Base-by-base conservation (phyloP, 2,329 filamentous ascomycete species). In the Fusarium mangiferae region DNA sequence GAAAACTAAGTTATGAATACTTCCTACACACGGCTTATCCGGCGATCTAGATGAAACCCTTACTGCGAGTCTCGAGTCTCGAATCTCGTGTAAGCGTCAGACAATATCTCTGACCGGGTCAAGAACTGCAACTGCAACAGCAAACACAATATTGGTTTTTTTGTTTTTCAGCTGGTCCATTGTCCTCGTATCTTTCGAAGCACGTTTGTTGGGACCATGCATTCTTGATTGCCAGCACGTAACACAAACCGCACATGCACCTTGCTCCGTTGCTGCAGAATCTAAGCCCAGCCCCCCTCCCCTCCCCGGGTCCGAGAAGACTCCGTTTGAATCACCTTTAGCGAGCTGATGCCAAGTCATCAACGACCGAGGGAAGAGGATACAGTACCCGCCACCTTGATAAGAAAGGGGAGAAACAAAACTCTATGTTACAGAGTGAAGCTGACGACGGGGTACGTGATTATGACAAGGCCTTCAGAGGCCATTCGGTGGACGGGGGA, bases 1-100 rank as follows among this genome's bases (percentile, higher is more conserved):
- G 49, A 59, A 36, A 57, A 51, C 22, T 48, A 69, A 56, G 74
- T 75, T 74, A 75, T 75, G 73, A 75, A 75, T 68, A 51, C 52
- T 49, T 60, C 46, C 49, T 41, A 33, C 69, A 35, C 30, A 39
- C 38, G 45, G 46, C 46, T 75, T 59, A 64, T 71, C 35, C 54
- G 36, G 46, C n/a, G 45, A 41, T 48, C 42, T 52, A 62, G 62
- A 41, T 66, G 38, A 38, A 41, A 52, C 24, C 24, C 41, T 18
- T 30, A 38, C 39, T 61, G 46, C 48, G 55, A 24, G 49, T 36
- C 36, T 61, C 13, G 15, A 56, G n/a, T 39, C 60, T 49, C 52
- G 52, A 67, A 60, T 46, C 55, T 58, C 39, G 45, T 56, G 48
- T 28, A 48, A 69, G 51, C 39, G 49, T 49, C 56, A 55, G 62